Evolutionary conservation across 2,329 filamentous ascomycete species (phyloP).

Genomic region (Knoxdaviesia proteae): DNA sequence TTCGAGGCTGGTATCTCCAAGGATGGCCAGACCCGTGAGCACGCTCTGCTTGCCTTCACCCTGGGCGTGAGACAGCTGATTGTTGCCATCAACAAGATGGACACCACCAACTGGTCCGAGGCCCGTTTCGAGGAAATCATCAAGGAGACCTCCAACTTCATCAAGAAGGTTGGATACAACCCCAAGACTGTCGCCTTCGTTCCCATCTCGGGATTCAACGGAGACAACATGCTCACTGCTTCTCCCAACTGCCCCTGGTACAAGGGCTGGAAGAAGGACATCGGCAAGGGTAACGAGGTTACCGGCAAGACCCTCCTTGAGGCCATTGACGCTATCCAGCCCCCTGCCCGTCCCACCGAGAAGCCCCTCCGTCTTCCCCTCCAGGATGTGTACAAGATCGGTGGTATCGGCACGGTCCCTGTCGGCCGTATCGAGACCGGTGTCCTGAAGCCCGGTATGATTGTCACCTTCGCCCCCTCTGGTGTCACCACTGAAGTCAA

Average conservation of each 20-base stretch:
- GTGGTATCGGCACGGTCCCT: conserved; percentile 98
- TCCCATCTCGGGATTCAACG: conserved; percentile 99
- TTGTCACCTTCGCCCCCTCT: conserved; percentile 96
- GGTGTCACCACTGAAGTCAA: conserved; percentile 99
- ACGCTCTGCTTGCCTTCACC: conserved; percentile 99
- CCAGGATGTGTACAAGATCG: conserved; percentile 99
- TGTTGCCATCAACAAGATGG: conserved; percentile 99
- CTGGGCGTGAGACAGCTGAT: conserved; percentile 99
- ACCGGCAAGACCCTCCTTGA: conserved; percentile 96
- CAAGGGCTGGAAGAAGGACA: conserved; percentile 99
- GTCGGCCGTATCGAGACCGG: conserved; percentile 99
- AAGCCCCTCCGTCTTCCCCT: conserved; percentile 99
- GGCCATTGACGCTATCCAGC: conserved; percentile 92
- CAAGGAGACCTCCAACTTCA: conserved; percentile 99
- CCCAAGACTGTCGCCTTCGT: conserved; percentile 97
- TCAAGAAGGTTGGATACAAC: conserved; percentile 99
- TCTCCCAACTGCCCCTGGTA: conserved; percentile 98
- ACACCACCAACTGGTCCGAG: conserved; percentile 98
- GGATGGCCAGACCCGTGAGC: conserved; percentile 99
- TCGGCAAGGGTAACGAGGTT: conserved; percentile 48
- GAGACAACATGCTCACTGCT: conserved; percentile 93
- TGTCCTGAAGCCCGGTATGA: conserved; percentile 76
- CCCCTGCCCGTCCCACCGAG: conserved; percentile 81
- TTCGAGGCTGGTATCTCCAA: conserved; percentile 99
- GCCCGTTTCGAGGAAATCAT: conserved; percentile 95